Percentiles rank a stretch among this genome's conserved stretches.
Evolutionary conservation across 139 green algal genomes (phyloP).

Genomic region (Picochlorum sp.): DNA sequence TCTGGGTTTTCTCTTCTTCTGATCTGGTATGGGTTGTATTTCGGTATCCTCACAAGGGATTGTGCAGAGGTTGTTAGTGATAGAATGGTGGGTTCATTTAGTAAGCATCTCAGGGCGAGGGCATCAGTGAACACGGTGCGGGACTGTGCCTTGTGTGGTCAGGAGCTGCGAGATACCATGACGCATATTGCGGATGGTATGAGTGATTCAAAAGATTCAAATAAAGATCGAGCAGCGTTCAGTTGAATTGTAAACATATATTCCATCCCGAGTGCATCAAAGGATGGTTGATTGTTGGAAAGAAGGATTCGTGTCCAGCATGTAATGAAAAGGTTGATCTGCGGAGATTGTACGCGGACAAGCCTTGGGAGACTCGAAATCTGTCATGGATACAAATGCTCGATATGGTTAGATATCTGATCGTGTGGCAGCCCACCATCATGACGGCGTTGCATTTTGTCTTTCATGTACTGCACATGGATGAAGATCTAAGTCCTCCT

Average conservation of each 20-base stretch:
- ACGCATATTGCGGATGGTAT: conserved; percentile 1
- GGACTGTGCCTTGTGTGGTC: conserved; percentile 71
- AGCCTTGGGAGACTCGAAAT: conserved; percentile 65
- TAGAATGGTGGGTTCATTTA: conserved; percentile 36
- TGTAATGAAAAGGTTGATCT: conserved; percentile 74
- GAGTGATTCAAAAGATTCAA: neutral
- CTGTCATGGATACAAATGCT: conserved; percentile 71
- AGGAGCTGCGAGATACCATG: conserved; percentile 48
- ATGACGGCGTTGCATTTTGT: conserved; percentile 43
- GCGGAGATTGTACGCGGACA: conserved; percentile 40
- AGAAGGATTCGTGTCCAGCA: conserved; percentile 68
- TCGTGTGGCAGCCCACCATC: conserved; percentile 66
- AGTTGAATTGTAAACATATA: conserved; percentile 79
- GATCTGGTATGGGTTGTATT: conserved; percentile 83
- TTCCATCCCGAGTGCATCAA: conserved; percentile 81
- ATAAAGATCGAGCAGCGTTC: conserved; percentile 8
- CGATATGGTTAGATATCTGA: conserved; percentile 61
- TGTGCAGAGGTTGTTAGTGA: conserved; percentile 73
- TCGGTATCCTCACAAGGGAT: conserved; percentile 76
- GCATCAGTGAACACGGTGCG: conserved; percentile 15
- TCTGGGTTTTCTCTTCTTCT: conserved; percentile 21
- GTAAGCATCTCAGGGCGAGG: too few relatives aligned
- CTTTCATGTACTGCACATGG: conserved; percentile 38
- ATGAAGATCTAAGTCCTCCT: conserved; percentile 1
- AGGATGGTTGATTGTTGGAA: conserved; percentile 82